Conservation (phyloP, 2,329 filamentous ascomycete species). For the Cercospora berteroae region DNA sequence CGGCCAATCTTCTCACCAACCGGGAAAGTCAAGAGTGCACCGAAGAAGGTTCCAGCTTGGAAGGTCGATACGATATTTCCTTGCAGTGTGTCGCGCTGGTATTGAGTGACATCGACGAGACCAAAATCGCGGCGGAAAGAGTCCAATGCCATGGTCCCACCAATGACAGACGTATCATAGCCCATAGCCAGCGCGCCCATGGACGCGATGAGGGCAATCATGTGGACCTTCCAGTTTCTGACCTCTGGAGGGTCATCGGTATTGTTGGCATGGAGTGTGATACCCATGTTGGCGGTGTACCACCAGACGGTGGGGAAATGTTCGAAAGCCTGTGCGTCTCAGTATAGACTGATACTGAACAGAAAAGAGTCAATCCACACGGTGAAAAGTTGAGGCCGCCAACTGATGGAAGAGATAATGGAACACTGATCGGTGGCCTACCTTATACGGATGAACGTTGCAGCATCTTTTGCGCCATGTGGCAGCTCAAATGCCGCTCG, state of each 20-base stretch:
- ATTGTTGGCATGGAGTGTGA: conserved; percentile 20
- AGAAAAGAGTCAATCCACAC: neutral
- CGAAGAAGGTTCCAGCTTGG: conserved; percentile 42
- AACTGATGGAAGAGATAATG: neutral
- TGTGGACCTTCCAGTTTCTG: conserved; percentile 66
- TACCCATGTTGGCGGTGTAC: conserved; percentile 11
- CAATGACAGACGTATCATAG: conserved; percentile 40
- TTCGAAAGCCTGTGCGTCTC: neutral
- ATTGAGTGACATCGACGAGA: conserved; percentile 35
- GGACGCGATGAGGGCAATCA: conserved; percentile 58
- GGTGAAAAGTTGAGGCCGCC: conserved; percentile 14
- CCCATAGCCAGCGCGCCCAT: conserved; percentile 42
- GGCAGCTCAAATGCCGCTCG: conserved; percentile 2
- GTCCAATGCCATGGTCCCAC: conserved; percentile 42
- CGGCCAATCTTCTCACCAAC: conserved; percentile 52
- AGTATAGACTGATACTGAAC: neutral
- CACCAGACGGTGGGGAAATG: neutral
- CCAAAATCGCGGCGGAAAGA: conserved; percentile 42
- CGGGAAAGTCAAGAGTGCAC: conserved; percentile 44
- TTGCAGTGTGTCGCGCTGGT: conserved; percentile 44
- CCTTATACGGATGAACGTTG: conserved; percentile 12
- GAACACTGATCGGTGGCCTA: conserved; percentile 5
- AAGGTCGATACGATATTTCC: conserved; percentile 43
- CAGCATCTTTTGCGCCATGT: conserved; percentile 4
- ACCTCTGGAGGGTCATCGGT: conserved; percentile 58